Evolutionary conservation across 192 early-diverging fungal species (phyloP), one percentile per base, ranked within the genome.

Genomic region (Gigaspora rosea): DNA sequence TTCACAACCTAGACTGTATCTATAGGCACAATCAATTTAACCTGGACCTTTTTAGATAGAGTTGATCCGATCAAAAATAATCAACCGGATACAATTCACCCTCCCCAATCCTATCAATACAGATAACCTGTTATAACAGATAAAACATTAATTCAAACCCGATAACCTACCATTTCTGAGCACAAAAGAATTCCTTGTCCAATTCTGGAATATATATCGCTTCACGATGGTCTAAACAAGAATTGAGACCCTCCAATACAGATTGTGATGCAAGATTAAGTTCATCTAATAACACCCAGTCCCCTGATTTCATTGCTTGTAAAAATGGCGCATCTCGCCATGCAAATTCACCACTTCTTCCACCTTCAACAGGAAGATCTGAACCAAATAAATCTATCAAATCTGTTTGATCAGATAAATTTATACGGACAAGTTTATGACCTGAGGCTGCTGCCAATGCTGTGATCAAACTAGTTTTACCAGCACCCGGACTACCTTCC

Each of bases 271-370:
- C 98, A 78, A 99, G 86, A 80, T 99, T 99, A 72, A 98, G 88
- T 78, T 99, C 98, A 82, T 99, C 98, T 18, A 99, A 83, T 32
- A 99, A 82, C 4, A 99, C 95, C 98, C 98, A 99, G 80, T 95
- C 94, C 9, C 98, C 98, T n/a, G 83, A 86, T 85, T 97, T 90
- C 92, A 99, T 97, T 15, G 98, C 98, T 65, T 92, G 89, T 75
- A 99, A 85, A 82, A 99, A 99, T 1, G 97, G 97, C 20, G 96
- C 98, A 79, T 97, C 97, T 70, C 97, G 86, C 98, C 98, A 99
- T 9, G 94, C 94, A 84, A 99, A 99, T 82, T 94, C 90, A 49
- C 94, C 91, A 75, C 85, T 90, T 22, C 81, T 81, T 8, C 93
- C 95, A 56, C 94, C 94, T 80, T 97, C 96, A 0, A 96, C 95